Evolutionary conservation across 2,329 filamentous ascomycete species (phyloP).

Genomic region (Alternaria postmessia): DNA sequence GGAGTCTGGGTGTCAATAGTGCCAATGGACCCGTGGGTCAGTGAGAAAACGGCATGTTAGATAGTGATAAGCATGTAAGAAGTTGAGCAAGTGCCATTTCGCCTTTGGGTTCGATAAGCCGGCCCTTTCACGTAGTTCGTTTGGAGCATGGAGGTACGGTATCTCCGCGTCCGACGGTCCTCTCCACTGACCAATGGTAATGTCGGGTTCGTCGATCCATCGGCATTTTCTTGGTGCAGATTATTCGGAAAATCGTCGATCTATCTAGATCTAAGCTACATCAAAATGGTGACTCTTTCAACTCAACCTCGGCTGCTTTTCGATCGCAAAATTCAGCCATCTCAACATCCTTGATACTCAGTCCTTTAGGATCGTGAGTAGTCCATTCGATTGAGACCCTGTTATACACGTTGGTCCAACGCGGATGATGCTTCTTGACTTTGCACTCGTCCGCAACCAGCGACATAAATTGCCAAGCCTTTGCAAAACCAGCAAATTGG

Average conservation of each 20-base stretch:
- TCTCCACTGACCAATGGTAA: neutral
- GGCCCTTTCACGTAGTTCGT: neutral
- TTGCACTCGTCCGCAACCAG: conserved; percentile 47
- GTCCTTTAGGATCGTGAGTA: conserved; percentile 45
- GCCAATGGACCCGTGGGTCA: neutral
- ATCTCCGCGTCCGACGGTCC: neutral
- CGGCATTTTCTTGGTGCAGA: too few species aligned
- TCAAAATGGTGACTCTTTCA: conserved; percentile 19
- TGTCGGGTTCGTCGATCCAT: too few species aligned
- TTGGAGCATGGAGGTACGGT: neutral
- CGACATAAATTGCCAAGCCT: conserved; percentile 47
- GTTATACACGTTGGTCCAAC: conserved; percentile 48
- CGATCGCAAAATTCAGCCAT: conserved; percentile 49
- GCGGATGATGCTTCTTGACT: conserved; percentile 43
- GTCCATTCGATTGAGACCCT: conserved; percentile 47
- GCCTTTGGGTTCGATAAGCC: neutral
- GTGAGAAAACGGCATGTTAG: neutral
- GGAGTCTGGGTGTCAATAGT: neutral
- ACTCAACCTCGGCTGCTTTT: conserved; percentile 38
- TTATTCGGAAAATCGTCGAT: neutral
- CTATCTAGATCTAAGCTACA: neutral
- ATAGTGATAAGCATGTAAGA: neutral
- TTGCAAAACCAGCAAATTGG: conserved; percentile 41
- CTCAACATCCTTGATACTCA: conserved; percentile 47
- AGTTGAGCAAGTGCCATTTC: neutral